phyloP scores from a whole-genome alignment of 73 alveolate species.

The Paramecium sonneborni region DNA sequence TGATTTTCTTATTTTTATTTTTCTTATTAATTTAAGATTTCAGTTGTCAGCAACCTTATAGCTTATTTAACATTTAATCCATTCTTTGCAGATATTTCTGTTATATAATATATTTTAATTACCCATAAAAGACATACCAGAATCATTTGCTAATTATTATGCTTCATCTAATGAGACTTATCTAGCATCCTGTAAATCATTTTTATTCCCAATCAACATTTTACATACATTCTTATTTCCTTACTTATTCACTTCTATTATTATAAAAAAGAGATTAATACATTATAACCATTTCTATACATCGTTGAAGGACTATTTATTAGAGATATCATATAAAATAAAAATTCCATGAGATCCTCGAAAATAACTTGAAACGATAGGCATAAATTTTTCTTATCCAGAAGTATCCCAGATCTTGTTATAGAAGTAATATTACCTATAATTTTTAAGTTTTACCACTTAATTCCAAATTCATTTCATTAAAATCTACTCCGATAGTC shows the following conservation, averaged over 20 bases:
- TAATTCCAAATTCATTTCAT: slow-evolving; percentile 37
- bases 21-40: too few species aligned
- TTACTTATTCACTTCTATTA: not conserved
- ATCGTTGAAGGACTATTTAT: not conserved
- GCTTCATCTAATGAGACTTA: not conserved
- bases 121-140: not conserved
- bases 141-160: not conserved
- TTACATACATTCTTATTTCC: not conserved
- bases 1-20: too few species aligned
- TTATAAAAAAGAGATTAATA: not conserved
- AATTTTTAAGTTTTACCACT: slow-evolving; percentile 56
- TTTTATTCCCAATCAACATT: not conserved
- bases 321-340: not conserved
- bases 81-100: not conserved
- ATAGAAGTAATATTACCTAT: not conserved
- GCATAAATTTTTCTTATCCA: not conserved
- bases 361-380: not conserved
- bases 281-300: not conserved
- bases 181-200: not conserved
- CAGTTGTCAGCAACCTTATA: too few species aligned
- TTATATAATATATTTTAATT: not conserved
- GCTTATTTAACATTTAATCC: not conserved
- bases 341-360: not conserved
- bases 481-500: slow-evolving; percentile 78
- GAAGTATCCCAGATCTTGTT: not conserved